Base-by-base conservation (phyloP, 176 grass and related monocot species). In the Saccharum officinarum region DNA sequence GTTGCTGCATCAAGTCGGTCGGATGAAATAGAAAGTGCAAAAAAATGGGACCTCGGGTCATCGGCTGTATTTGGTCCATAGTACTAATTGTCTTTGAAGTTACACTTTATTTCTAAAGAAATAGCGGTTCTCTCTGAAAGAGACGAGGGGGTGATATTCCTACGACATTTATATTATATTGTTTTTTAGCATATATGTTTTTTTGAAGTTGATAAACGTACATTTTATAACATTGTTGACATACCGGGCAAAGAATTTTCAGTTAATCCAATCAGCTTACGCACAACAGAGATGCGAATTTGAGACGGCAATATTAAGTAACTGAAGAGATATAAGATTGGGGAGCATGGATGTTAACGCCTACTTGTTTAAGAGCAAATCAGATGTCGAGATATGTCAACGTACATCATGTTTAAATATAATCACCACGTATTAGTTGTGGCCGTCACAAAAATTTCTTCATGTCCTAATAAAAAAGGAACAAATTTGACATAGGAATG, bases 331-430 rank as follows among this genome's bases (percentile, higher is more conserved):
- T 77, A 82, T 65, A 26, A 36, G 10, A 86, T 63, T 64, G 42
- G 6, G 60, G 9, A 86, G 64, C 78, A 71, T 82, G 66, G 36
- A 44, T 55, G 66, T 86, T 25, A 71, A 55, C 63, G 49, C 72
- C n/a, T 23, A 70, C 11, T 45, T 64, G 18, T 86, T 77, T 81
- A 77, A 22, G 26, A 82, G 6, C 34, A 82, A 78, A 86, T 90
- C 79, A 44, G 71, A 55, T 34, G 34, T 55, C 2, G 14, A 86
- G 88, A 86, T 86, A 72, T 78, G 79, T 86, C 88, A 90, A 86
- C 42, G 71, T 49, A 73, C 73, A 64, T 22, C 65, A 36, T 73
- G 67, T 18, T 71, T 36, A 71, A 69, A 39, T 39, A 67, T 45
- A 73, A 42, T 5, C 23, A 34, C 71, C 40, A 50, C 41, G 33